Evolutionary conservation across 331 rosid species (phyloP), one percentile per base, ranked within the genome.

Genomic region (Quercus lobata): DNA sequence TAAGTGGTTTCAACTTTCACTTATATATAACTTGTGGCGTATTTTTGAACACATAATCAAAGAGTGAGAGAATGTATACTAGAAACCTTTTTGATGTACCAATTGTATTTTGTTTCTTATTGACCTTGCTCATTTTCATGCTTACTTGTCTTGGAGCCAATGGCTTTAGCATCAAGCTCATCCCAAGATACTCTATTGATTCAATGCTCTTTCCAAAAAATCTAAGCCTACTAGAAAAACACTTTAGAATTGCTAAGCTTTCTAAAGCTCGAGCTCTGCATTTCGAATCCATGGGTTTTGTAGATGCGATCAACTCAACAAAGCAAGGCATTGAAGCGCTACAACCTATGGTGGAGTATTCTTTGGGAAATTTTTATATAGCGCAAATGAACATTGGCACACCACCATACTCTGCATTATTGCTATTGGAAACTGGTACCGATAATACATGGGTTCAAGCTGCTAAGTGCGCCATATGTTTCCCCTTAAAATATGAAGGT

Each of bases 381-480:
- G 70, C 57, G 2, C 72, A 75, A 60, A 17, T 41, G 54, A 12
- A 1, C 18, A 30, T 80, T 24, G 85, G 83, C 71, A 58, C 78
- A 73, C 6, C 0, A 18, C 22, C 4, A 0, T 58, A 46, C 74
- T 3, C 75, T 49, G 27, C 83, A 7, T 69, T 49, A 71, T 17
- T 77, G 69, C 1, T 80, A 27, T 12, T 84, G 17, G 84, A 80
- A 34, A 22, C 68, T 1, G 82, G 80, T 24, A 16, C 6, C 15
- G 82, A 70, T 54, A 77, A 73, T 12, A 73, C 75, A 1, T 77
- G 84, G 87, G 7, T 80, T 22, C 84, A 84, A 69, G 60, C 72
- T 29, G 74, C 74, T 2, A 77, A 73, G 2, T 73, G 83, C 61
- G 21, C 2, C 3, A 54, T 53, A 14, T 84, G 75, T 62, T 77